These are phyloP conservation scores for Paraconiothyrium sp. DNA, from an alignment of 2,329 filamentous ascomycete species.

Conservation along the genomic window DNA sequence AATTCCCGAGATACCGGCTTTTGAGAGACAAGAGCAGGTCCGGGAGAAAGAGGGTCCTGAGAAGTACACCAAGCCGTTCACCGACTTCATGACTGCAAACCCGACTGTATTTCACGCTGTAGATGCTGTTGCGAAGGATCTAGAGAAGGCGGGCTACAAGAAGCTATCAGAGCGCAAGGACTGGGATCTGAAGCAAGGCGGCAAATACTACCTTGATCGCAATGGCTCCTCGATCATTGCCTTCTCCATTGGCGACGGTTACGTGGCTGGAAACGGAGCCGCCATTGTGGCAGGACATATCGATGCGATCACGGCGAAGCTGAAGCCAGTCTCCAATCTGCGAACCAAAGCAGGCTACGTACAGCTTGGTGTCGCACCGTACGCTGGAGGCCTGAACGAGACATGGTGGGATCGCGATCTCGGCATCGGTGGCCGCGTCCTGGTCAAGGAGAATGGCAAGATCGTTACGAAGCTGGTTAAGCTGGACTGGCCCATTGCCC, in stretches of 20 bases:
- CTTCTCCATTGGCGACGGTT: slow-evolving; percentile 82
- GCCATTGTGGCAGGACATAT: slow-evolving; percentile 92
- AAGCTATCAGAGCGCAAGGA: slow-evolving; percentile 81
- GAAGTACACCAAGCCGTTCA: slow-evolving; percentile 81
- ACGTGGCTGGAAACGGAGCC: slow-evolving; percentile 84
- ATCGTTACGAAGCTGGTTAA: slow-evolving; percentile 85
- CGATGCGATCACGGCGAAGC: slow-evolving; percentile 85
- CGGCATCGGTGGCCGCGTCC: slow-evolving; percentile 85
- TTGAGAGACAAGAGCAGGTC: slow-evolving; percentile 20
- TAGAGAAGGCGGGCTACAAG: slow-evolving; percentile 76
- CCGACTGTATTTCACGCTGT: slow-evolving; percentile 95
- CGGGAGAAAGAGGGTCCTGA: slow-evolving; percentile 41
- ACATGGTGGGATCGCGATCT: slow-evolving; percentile 99
- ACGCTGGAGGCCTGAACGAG: slow-evolving; percentile 83
- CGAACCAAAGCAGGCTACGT: slow-evolving; percentile 85
- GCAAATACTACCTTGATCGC: slow-evolving; percentile 87
- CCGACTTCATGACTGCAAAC: slow-evolving; percentile 86
- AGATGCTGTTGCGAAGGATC: slow-evolving; percentile 76
- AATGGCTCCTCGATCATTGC: slow-evolving; percentile 88
- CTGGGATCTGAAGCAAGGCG: slow-evolving; percentile 83
- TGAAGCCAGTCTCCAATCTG: slow-evolving; percentile 91
- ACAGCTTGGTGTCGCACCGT: slow-evolving; percentile 91
- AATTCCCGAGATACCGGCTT: slow-evolving; percentile 37
- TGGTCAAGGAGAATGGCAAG: slow-evolving; percentile 83
- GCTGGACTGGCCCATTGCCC: slow-evolving; percentile 89